Base-by-base conservation (phyloP, 2,329 filamentous ascomycete species). In the Daldinia eschscholtzii region DNA sequence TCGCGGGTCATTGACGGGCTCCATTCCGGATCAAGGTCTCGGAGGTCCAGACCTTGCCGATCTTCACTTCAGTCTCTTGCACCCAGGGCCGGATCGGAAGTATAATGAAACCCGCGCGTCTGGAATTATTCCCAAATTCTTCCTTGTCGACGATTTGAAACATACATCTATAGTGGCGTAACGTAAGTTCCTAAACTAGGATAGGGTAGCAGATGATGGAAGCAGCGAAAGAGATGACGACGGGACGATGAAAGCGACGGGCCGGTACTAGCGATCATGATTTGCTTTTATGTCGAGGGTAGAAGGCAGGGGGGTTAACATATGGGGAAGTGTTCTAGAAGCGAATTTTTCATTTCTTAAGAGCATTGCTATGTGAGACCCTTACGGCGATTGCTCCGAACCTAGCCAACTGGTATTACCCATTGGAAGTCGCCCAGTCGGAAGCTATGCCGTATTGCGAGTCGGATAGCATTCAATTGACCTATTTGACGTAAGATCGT, bases 11-110 rank as follows among this genome's bases (percentile, higher is more conserved):
- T 44, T 56, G 46, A 60, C 57, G 42, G 41, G 20, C 20, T n/a
- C 20, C 13, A 57, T 65, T 67, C 65, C 59, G 59, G 55, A 68
- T 68, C 61, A 65, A 52, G 65, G 64, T 20, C 42, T 62, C 68
- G 64, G 68, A 70, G 53, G 58, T 53, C 64, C 42, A 62, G 60
- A 53, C 57, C 57, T 20, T 67, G 64, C 6, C 48, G 64, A 67
- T 70, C 64, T 41, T 67, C 58, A 56, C 50, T 53, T 46, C 26
- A 39, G 52, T 61, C 12, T 42, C 18, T 48, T 33, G 35, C 37
- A 18, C 48, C 39, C 37, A 59, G n/a, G 48, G 41, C 55, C 52
- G 57, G 57, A 61, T 63, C 41, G 57, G 30, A 55, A 57, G 46
- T 30, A 44, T 58, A 42, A 58, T 42, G 44, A 35, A 62, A 41